phyloP scores from a whole-genome alignment of 192 early-diverging fungal genomes.

The Podila verticillata region DNA sequence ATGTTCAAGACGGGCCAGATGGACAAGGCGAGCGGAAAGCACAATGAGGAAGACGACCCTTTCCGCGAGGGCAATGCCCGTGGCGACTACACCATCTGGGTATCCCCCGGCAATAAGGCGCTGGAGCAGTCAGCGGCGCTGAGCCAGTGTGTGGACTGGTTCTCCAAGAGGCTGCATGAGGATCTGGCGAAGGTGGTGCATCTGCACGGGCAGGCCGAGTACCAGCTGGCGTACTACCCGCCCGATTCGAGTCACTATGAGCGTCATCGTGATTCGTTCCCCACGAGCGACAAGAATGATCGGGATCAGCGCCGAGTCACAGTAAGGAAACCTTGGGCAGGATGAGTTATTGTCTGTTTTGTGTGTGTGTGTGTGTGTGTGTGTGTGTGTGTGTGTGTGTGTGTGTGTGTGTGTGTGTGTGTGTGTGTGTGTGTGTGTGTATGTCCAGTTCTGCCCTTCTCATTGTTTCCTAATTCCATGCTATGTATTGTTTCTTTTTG shows the following conservation, averaged over 20 bases:
- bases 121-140: constrained; percentile 24
- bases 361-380: background rate
- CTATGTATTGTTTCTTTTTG: background rate
- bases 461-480: background rate
- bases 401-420: background rate
- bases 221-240: constrained; percentile 60
- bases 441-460: background rate
- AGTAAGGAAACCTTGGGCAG: background rate
- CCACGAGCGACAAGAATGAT: constrained; percentile 59
- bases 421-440: background rate
- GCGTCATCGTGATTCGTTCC: constrained; percentile 68
- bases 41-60: constrained; percentile 53
- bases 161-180: constrained; percentile 44
- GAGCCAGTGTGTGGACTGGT: constrained; percentile 46
- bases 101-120: constrained; percentile 41
- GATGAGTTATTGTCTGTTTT: background rate
- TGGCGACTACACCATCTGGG: constrained; percentile 62
- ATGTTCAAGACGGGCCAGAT: constrained; percentile 53
- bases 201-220: constrained; percentile 57
- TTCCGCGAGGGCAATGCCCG: constrained; percentile 60
- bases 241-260: constrained; percentile 58
- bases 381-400: background rate
- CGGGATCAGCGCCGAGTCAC: constrained; percentile 65
- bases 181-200: constrained; percentile 56
- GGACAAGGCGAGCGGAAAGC: constrained; percentile 48